Percentiles rank a stretch among this genome's conserved stretches.
Conservation (phyloP, 73 alveolate genomes). For the Paraurostyla sp. region DNA sequence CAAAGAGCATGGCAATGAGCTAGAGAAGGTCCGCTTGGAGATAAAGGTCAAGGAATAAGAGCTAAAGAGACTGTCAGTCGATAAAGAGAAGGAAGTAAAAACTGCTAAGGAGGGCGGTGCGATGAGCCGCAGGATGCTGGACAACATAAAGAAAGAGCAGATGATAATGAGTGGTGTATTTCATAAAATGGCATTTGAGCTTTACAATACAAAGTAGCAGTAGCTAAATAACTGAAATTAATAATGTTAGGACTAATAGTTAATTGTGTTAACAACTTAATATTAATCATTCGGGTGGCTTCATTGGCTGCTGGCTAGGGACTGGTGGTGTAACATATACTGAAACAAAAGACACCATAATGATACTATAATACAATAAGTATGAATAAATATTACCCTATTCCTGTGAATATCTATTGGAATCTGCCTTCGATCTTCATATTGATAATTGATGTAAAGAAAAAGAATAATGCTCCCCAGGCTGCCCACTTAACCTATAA, state of each 20-base stretch:
- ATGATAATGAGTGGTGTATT: slow-evolving; percentile 38
- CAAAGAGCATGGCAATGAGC: neutral
- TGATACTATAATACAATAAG: neutral
- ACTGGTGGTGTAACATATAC: slow-evolving; percentile 37
- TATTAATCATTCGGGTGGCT: slow-evolving; percentile 13
- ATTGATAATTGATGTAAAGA: slow-evolving; percentile 42
- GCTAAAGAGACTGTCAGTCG: neutral
- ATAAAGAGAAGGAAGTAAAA: neutral
- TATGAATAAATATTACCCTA: slow-evolving; percentile 11
- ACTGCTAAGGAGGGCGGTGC: neutral
- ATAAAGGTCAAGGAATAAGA: neutral
- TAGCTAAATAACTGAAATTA: neutral
- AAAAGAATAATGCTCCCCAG: slow-evolving; percentile 53
- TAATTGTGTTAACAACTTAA: neutral
- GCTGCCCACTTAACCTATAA: slow-evolving; percentile 68
- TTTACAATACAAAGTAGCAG: neutral
- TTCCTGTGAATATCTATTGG: slow-evolving; percentile 59
- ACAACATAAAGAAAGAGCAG: slow-evolving; percentile 17
- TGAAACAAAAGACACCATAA: slow-evolving; percentile 57
- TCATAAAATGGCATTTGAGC: slow-evolving; percentile 15
- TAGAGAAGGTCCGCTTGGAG: neutral
- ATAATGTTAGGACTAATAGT: neutral
- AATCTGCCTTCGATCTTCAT: slow-evolving; percentile 58
- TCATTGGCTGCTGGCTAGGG: slow-evolving; percentile 15
- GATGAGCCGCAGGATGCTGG: neutral